Base-by-base conservation (phyloP, 768 basidiomycete species). In the Neoboletus brunneissimus region DNA sequence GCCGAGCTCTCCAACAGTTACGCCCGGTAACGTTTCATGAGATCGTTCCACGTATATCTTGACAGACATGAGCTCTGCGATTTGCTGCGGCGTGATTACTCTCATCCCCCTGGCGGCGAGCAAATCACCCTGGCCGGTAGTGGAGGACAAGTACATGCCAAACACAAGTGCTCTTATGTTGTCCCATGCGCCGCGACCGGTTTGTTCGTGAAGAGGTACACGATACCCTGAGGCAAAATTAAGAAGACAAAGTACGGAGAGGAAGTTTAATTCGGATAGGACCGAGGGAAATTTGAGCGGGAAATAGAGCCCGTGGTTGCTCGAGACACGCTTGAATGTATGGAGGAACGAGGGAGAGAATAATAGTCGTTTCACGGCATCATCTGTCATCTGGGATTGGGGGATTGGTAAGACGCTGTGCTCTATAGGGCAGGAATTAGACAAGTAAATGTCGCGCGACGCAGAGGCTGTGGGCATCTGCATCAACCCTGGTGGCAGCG, bases 161-260 rank as follows among this genome's bases (percentile, higher is more conserved):
- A 93, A 84, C 31, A 83, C 77, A 49, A 95, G 80, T 3, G 84
- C 86, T 50, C 88, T 81, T 64, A 94, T 89, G 53, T 83, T 84
- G 70, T 94, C 89, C 81, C 86, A 93, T 58, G 91, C 90, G 22
- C 92, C 91, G 41, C 90, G 84, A 15, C 86, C 84, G 3, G 87
- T 87, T 54, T 83, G 82, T 15, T 73, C 72, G 69, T 90, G 91
- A 38, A 95, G 78, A 5, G 87, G 83, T 5, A 79, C 76, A 25
- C 90, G 87, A 70, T 89, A 94, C 35, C 89, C 89, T 1, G 89
- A 90, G 5, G 81, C 89, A 68, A 94, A 91, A 69, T 94, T 94
- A 34, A 96, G 79, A 16, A 94, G 77, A 3, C 86, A 84, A 41
- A 94, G 81, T 9, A 90, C 71, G 44, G 86, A 84, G n/a, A 94